Conservation (phyloP, 768 basidiomycete species). For the Calocybe indica region DNA sequence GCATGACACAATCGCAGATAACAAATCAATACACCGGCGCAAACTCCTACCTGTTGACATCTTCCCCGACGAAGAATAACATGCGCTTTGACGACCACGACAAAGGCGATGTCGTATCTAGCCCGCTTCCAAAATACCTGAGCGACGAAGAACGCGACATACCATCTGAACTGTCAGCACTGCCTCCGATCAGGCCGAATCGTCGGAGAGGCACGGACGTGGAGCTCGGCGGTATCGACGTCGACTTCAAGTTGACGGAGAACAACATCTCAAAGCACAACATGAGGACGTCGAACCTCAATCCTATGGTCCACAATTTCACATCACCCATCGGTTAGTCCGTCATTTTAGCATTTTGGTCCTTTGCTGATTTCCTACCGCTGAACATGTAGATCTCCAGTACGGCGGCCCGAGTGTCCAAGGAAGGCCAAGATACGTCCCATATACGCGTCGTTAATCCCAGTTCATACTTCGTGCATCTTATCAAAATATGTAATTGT, state of each 20-base stretch:
- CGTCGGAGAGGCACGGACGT: constrained; percentile 33
- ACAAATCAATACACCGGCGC: constrained; percentile 7
- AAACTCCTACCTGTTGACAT: constrained; percentile 27
- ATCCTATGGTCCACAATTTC: constrained; percentile 57
- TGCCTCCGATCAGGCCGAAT: constrained; percentile 36
- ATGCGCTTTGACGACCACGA: constrained; percentile 4
- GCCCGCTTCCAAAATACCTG: constrained; percentile 12
- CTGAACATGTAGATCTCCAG: too few relatives aligned
- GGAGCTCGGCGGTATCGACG: constrained; percentile 27
- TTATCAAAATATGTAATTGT: too few relatives aligned
- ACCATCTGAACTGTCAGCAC: constrained; percentile 8
- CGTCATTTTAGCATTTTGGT: not conserved
- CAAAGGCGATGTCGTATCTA: too few relatives aligned
- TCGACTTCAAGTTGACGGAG: constrained; percentile 30
- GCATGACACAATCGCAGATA: constrained; percentile 10
- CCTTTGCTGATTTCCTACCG: not conserved
- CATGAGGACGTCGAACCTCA: constrained; percentile 26
- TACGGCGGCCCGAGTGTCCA: too few relatives aligned
- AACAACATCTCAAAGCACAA: constrained; percentile 39
- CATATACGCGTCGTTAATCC: too few relatives aligned
- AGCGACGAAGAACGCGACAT: constrained; percentile 25
- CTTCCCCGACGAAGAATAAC: constrained; percentile 25
- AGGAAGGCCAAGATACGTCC: too few relatives aligned
- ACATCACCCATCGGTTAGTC: constrained; percentile 63
- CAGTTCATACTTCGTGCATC: too few relatives aligned